A percentile compares a stretch with the other conserved stretches of the same genome.
These are phyloP conservation scores for Gaertneriomyces semiglobifer DNA, from an alignment of 192 early-diverging fungal genomes.

Conservation along the genomic window DNA sequence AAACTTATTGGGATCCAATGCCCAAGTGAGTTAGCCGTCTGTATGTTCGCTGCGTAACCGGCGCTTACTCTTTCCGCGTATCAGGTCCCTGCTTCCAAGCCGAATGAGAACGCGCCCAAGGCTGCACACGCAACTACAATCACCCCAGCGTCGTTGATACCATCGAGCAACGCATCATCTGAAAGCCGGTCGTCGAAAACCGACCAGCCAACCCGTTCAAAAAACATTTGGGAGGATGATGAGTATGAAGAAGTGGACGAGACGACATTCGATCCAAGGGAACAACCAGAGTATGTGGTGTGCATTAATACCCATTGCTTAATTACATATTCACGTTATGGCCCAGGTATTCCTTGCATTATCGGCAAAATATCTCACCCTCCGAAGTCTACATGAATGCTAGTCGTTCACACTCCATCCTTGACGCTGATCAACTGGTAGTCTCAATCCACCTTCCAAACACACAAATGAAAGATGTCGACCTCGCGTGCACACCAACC, in stretches of 20 bases:
- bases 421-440: conserved; percentile 9
- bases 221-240: conserved; percentile 4
- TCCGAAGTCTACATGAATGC: conserved; percentile 6
- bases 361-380: conserved; percentile 13
- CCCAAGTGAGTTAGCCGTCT: not conserved
- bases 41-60: conserved; percentile 1
- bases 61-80: not conserved
- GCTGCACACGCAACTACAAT: conserved; percentile 2
- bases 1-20: conserved; percentile 5
- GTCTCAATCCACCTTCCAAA: conserved; percentile 9
- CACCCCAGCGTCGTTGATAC: not conserved
- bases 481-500: conserved; percentile 5
- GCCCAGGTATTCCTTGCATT: conserved; percentile 7
- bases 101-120: not conserved
- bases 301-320: not conserved
- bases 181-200: not conserved
- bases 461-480: conserved; percentile 6
- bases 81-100: not conserved
- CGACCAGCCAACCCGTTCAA: not conserved
- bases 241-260: not conserved
- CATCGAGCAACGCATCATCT: not conserved
- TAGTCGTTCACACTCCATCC: not conserved
- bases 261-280: not conserved
- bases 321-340: not conserved
- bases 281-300: conserved; percentile 4